Conservation (phyloP, 2,329 filamentous ascomycete genomes). For the Pyrenophora tritici-repentis region DNA sequence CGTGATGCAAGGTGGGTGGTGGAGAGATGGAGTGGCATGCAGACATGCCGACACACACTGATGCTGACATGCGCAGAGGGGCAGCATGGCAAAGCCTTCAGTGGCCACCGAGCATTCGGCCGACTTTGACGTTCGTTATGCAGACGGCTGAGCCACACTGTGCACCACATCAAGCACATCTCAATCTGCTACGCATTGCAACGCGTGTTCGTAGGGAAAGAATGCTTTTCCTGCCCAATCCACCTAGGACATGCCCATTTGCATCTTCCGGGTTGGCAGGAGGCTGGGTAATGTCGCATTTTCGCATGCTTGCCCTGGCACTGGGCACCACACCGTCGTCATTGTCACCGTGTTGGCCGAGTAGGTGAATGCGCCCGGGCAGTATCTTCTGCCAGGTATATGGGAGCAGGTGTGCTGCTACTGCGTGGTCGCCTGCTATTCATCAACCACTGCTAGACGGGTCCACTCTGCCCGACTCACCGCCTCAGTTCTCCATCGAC, state of each 20-base stretch:
- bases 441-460: conserved; percentile 26
- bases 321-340: conserved; percentile 28
- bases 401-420: conserved; percentile 59
- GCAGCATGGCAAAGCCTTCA: neutral
- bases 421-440: conserved; percentile 43
- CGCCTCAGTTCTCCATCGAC: conserved; percentile 35
- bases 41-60: no score
- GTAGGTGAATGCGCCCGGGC: conserved; percentile 39
- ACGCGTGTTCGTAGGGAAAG: conserved; percentile 26
- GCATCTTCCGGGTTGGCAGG: no score
- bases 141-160: conserved; percentile 19
- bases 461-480: conserved; percentile 36
- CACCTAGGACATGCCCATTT: conserved; percentile 17
- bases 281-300: conserved; percentile 34
- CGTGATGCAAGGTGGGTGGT: no score
- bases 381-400: conserved; percentile 66
- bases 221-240: conserved; percentile 10
- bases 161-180: neutral
- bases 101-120: neutral
- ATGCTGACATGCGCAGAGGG: no score
- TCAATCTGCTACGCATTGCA: conserved; percentile 24
- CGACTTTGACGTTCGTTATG: neutral
- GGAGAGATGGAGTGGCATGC: no score
- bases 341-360: conserved; percentile 34
- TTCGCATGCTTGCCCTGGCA: conserved; percentile 13